These are phyloP conservation scores for Cystobasidiopsis lactophilus DNA, from an alignment of 768 basidiomycete species.

Conservation along the genomic window DNA sequence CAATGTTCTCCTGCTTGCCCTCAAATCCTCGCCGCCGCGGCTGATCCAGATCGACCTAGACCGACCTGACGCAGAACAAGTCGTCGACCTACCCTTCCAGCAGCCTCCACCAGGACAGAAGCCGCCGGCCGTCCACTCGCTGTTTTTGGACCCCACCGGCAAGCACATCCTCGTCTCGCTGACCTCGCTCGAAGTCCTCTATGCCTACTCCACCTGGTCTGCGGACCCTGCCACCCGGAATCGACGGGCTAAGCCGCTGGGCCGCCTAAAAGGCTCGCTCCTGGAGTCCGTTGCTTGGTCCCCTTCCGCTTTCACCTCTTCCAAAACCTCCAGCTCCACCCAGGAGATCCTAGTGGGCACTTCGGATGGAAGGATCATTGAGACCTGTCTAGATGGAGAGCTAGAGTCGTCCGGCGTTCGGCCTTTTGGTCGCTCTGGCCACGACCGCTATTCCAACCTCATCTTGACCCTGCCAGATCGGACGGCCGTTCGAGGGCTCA, in stretches of 20 bases:
- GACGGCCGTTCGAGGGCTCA: constrained; percentile 62
- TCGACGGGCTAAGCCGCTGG: constrained; percentile 61
- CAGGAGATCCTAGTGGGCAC: constrained; percentile 71
- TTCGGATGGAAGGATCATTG: constrained; percentile 62
- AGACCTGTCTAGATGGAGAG: constrained; percentile 58
- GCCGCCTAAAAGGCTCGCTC: constrained; percentile 51
- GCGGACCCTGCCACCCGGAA: constrained; percentile 26
- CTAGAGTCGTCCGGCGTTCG: constrained; percentile 26
- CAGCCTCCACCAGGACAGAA: too few relatives aligned
- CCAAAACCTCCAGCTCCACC: constrained; percentile 42
- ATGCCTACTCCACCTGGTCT: constrained; percentile 36
- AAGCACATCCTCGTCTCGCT: constrained; percentile 74
- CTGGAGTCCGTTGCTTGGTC: constrained; percentile 84
- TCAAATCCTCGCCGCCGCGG: constrained; percentile 3
- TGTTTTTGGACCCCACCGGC: constrained; percentile 84
- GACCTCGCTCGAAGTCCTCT: constrained; percentile 77
- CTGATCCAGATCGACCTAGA: constrained; percentile 5
- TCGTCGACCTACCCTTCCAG: constrained; percentile 34
- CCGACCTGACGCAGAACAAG: constrained; percentile 50
- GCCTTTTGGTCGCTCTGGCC: constrained; percentile 16
- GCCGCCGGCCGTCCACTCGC: constrained; percentile 35
- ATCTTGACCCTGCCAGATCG: constrained; percentile 59
- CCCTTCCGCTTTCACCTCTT: constrained; percentile 34
- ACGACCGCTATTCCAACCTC: constrained; percentile 51
- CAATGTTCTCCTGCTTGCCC: background rate